A percentile compares a stretch with the other conserved stretches of the same genome.
Conservation (phyloP, 495 filamentous ascomycete species). For the Amorphotheca resinae region DNA sequence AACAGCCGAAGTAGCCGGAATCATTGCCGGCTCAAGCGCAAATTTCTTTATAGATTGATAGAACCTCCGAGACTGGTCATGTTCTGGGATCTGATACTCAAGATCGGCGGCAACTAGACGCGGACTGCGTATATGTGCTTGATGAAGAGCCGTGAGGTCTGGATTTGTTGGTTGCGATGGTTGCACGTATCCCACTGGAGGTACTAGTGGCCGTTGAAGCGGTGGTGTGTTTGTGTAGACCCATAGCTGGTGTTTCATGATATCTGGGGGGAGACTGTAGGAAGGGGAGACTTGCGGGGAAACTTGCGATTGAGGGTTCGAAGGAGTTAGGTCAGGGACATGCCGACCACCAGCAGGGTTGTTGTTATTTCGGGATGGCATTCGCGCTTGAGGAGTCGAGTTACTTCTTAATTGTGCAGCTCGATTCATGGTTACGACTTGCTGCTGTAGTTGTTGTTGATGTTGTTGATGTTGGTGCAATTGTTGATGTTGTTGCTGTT, state of each 20-base stretch:
- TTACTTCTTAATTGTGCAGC: conserved; percentile 8
- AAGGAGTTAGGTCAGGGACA: not conserved
- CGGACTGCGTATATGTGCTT: conserved; percentile 19
- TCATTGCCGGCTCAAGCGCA: conserved; percentile 11
- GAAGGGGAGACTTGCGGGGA: too few relatives aligned
- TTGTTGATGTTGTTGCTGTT: conserved; percentile 13
- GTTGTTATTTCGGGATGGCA: conserved; percentile 5
- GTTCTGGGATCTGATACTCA: not conserved
- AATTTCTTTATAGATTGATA: conserved; percentile 17
- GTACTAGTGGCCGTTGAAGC: conserved; percentile 10
- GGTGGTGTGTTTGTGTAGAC: conserved; percentile 1
- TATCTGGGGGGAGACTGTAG: too few relatives aligned
- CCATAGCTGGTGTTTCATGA: not conserved
- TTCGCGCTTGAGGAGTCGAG: conserved; percentile 4
- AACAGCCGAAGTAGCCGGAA: conserved; percentile 2
- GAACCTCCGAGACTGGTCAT: conserved; percentile 9
- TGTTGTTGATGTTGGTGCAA: conserved; percentile 1
- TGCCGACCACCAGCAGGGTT: conserved; percentile 4
- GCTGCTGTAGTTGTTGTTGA: conserved; percentile 8
- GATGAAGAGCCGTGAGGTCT: conserved; percentile 18
- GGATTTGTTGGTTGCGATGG: conserved; percentile 7
- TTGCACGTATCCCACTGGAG: conserved; percentile 7
- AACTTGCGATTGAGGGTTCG: not conserved
- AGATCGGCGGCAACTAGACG: conserved; percentile 4
- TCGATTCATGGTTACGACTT: conserved; percentile 1